These are phyloP conservation scores for Coelastrella sp. DNA, from an alignment of 139 green algal species.

Conservation along the genomic window DNA sequence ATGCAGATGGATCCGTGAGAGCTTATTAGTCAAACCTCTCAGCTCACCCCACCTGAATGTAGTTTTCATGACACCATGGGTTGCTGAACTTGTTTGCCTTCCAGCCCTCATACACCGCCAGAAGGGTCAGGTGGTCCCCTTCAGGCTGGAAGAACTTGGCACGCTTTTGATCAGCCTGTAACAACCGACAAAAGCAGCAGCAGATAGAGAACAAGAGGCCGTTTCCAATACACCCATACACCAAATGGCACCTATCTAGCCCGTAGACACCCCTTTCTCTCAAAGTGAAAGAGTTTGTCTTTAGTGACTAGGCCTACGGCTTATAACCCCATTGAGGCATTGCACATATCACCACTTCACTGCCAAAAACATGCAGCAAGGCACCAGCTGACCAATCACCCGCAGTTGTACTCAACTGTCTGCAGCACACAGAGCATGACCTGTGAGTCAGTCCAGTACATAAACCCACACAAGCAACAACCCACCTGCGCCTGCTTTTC, in stretches of 20 bases:
- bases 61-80: conserved; percentile 97
- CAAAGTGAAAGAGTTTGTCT: no score
- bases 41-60: conserved; percentile 72
- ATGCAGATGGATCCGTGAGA: background rate
- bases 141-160: conserved; percentile 97
- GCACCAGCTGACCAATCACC: background rate
- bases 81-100: conserved; percentile 94
- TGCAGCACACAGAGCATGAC: background rate
- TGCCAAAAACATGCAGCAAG: background rate
- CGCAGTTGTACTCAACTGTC: background rate
- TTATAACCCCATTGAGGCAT: no score
- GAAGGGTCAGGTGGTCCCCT: conserved; percentile 97
- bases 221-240: no score
- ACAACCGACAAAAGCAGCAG: background rate
- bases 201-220: background rate
- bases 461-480: background rate
- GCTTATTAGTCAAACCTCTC: background rate
- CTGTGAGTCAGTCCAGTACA: background rate
- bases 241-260: no score
- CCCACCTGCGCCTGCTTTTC: conserved; percentile 87
- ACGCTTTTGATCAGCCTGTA: conserved; percentile 91
- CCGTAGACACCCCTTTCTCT: no score
- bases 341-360: no score
- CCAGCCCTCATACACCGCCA: conserved; percentile 98
- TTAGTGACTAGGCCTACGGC: no score